Percentiles rank a stretch among this genome's conserved stretches.
phyloP scores from a whole-genome alignment of 495 filamentous ascomycete genomes.

The Cudoniella acicularis region DNA sequence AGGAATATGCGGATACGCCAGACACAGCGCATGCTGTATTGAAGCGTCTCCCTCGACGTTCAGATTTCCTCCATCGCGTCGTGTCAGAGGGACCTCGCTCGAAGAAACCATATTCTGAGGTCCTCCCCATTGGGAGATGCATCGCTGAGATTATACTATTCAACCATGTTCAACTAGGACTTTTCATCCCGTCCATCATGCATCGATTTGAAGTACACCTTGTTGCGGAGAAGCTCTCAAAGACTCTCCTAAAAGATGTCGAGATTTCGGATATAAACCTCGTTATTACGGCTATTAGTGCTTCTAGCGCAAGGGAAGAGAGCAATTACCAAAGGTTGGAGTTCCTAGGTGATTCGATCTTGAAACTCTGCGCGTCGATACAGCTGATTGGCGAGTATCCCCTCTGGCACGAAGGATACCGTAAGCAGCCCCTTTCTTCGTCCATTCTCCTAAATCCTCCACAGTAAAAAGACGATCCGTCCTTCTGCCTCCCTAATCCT shows the following conservation, averaged over 20 bases:
- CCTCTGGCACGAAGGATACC: slow-evolving; percentile 74
- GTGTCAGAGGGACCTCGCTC: not conserved
- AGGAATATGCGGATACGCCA: slow-evolving; percentile 27
- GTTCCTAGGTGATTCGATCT: slow-evolving; percentile 80
- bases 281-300: slow-evolving; percentile 69
- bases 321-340: slow-evolving; percentile 84
- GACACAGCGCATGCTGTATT: slow-evolving; percentile 47
- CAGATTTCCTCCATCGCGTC: slow-evolving; percentile 56
- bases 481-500: too few relatives aligned
- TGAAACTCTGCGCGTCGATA: slow-evolving; percentile 73
- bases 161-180: slow-evolving; percentile 58
- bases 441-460: too few relatives aligned
- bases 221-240: slow-evolving; percentile 59
- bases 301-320: slow-evolving; percentile 55
- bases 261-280: slow-evolving; percentile 51
- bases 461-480: too few relatives aligned
- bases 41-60: slow-evolving; percentile 48
- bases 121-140: slow-evolving; percentile 32
- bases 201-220: slow-evolving; percentile 62
- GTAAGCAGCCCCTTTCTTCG: too few relatives aligned
- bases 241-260: slow-evolving; percentile 54
- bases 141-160: slow-evolving; percentile 54
- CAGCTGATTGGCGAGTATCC: slow-evolving; percentile 64
- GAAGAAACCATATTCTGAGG: slow-evolving; percentile 29
- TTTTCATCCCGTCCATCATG: slow-evolving; percentile 72